A percentile compares a stretch with the other conserved stretches of the same genome.
phyloP scores from a whole-genome alignment of 179 eudicot species.

The Kewa caespitosa region DNA sequence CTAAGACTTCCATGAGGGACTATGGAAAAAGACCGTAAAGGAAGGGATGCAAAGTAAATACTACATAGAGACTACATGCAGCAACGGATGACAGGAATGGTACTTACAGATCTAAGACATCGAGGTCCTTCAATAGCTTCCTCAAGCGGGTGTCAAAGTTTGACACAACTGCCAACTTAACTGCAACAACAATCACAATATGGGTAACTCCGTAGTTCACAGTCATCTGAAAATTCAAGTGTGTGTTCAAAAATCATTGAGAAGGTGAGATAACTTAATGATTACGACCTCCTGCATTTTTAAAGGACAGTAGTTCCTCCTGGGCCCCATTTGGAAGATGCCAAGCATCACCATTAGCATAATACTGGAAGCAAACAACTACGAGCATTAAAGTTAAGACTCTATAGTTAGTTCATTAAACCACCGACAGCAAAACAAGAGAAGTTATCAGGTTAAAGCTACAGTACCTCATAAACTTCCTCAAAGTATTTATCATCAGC shows the following conservation, averaged over 20 bases:
- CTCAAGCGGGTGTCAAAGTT: slow-evolving; percentile 92
- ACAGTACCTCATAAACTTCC: slow-evolving; percentile 85
- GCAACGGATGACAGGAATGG: slow-evolving; percentile 9
- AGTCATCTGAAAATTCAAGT: neutral
- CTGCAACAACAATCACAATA: slow-evolving; percentile 40
- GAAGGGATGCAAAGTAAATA: neutral
- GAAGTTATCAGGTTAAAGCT: neutral
- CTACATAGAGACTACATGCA: slow-evolving; percentile 1
- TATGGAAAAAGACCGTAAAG: too few species aligned
- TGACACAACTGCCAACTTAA: slow-evolving; percentile 93
- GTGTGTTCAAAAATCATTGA: neutral
- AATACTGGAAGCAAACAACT: slow-evolving; percentile 57
- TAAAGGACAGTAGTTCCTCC: slow-evolving; percentile 59
- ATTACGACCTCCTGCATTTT: slow-evolving; percentile 82
- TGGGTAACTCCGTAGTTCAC: neutral
- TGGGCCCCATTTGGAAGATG: slow-evolving; percentile 82
- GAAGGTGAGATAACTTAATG: slow-evolving; percentile 35
- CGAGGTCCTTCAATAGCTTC: slow-evolving; percentile 86
- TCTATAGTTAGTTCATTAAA: neutral
- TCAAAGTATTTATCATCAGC: slow-evolving; percentile 69
- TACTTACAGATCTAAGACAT: slow-evolving; percentile 76
- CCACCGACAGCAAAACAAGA: neutral
- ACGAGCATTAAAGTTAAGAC: slow-evolving; percentile 9
- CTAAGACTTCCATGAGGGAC: too few species aligned
- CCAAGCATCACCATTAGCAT: slow-evolving; percentile 92